Evolutionary conservation across 2,329 filamentous ascomycete genomes (phyloP), one percentile per base, ranked within the genome.

Genomic region (Fusarium duplospermum): DNA sequence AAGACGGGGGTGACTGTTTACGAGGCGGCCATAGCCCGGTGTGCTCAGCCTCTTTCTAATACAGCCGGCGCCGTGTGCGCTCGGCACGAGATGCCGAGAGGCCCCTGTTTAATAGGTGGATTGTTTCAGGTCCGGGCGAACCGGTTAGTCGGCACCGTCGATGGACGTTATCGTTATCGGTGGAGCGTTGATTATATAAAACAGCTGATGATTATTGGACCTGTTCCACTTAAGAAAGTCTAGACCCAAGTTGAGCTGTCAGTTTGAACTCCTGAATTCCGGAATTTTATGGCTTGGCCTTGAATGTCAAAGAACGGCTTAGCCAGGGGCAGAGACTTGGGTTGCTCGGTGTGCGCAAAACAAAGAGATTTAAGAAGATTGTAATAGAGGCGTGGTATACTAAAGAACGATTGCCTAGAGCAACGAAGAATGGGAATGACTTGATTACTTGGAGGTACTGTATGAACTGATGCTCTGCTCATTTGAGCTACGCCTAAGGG

Each of bases 81-180:
- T 63, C 64, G 64, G 64, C 64, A 67, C 64, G 35, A 67, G 11
- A 29, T 67, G 64, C 64, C 64, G 64, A 56, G 16, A 8, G 22
- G 18, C 14, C 60, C 63, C 42, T 24, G 67, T 36, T 56, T 47
- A 38, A 45, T 6, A 13, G 31, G 66, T 69, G 69, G 47, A 58
- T 24, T 52, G 52, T 38, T 60, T 54, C 56, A 71, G 65, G 61
- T 71, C 54, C 63, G 31, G 38, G 7, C 27, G 56, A 62, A 45
- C 69, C 69, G 69, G 54, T 20, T 64, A 71, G 47, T 68, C 69
- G 67, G 20, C 3, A 45, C 31, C 56, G 40, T 38, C 27, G 18
- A 36, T 38, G 62, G 29, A 22, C 16, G 33, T 20, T 36, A 58
- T 58, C 54, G 54, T 24, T 58, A 58, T 38, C 50, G 33, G 54